Percentiles rank a stretch among this genome's conserved stretches.
Evolutionary conservation across 192 early-diverging fungal genomes (phyloP).

Genomic region (Martensiomyces pterosporus): DNA sequence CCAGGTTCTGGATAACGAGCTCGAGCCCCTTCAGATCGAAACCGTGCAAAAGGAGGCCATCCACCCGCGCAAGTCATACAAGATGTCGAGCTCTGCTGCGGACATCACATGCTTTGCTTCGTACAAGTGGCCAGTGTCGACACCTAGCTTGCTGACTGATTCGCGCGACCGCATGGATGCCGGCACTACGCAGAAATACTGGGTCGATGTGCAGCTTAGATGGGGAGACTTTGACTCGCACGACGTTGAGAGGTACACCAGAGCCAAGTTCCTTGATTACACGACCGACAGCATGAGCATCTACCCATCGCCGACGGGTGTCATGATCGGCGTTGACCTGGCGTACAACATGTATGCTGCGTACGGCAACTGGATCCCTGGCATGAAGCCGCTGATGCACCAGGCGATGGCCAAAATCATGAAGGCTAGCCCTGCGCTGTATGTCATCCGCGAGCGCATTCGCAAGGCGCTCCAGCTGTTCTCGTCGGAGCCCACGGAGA

Average conservation of each 20-base stretch:
- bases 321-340: constrained; percentile 96
- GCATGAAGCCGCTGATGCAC: constrained; percentile 96
- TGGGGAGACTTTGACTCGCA: constrained; percentile 99
- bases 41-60: constrained; percentile 99
- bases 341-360: constrained; percentile 93
- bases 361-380: constrained; percentile 98
- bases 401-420: constrained; percentile 99
- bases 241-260: constrained; percentile 97
- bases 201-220: constrained; percentile 96
- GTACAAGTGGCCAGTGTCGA: constrained; percentile 98
- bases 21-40: constrained; percentile 96
- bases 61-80: constrained; percentile 99
- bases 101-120: constrained; percentile 94
- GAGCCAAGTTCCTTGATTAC: constrained; percentile 98
- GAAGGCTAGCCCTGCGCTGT: constrained; percentile 97
- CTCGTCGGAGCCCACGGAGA: constrained; percentile 97
- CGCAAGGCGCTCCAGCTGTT: constrained; percentile 98
- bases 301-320: constrained; percentile 96
- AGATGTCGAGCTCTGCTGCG: constrained; percentile 92
- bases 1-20: constrained; percentile 96
- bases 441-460: constrained; percentile 96
- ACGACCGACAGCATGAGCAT: constrained; percentile 98
- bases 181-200: constrained; percentile 94
- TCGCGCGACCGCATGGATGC: constrained; percentile 94
- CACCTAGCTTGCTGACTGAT: constrained; percentile 90